phyloP scores from a whole-genome alignment of 2,329 filamentous ascomycete species.

The Microcyclosporella mali region DNA sequence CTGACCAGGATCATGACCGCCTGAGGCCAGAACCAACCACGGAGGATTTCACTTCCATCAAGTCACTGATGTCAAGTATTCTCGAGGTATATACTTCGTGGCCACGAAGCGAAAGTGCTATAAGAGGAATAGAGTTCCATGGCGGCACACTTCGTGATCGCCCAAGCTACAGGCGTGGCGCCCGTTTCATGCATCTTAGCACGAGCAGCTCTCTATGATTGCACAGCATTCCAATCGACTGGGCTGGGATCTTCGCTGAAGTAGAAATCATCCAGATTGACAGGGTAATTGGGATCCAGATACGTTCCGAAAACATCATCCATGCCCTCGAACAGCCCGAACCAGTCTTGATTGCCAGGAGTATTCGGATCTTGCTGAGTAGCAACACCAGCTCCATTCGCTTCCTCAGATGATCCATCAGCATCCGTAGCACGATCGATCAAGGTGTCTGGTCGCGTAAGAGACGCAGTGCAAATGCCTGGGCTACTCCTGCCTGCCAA shows the following conservation, averaged over 20 bases:
- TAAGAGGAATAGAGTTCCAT: no score
- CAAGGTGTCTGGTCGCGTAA: conserved; percentile 17
- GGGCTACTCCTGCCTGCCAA: conserved; percentile 12
- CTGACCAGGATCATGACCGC: no score
- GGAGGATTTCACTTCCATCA: no score
- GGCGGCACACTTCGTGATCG: no score
- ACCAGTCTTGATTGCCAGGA: conserved; percentile 9
- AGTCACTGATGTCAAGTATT: no score
- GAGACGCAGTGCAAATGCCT: conserved; percentile 16
- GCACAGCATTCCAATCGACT: conserved; percentile 18
- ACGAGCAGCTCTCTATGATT: conserved; percentile 4
- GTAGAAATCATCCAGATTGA: conserved; percentile 30
- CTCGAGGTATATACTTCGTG: no score
- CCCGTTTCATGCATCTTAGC: no score
- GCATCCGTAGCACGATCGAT: conserved; percentile 10
- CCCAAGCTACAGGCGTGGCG: no score
- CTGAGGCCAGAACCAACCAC: no score
- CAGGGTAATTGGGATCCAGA: conserved; percentile 30
- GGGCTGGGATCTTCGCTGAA: conserved; percentile 27
- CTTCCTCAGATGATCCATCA: conserved; percentile 3
- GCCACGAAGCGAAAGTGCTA: no score
- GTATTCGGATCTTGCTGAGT: conserved; percentile 1
- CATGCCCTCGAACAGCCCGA: conserved; percentile 29
- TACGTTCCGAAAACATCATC: conserved; percentile 31
- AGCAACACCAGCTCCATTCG: background rate